phyloP scores from a whole-genome alignment of 306 rosid genomes.

The Calophaca sinica region DNA sequence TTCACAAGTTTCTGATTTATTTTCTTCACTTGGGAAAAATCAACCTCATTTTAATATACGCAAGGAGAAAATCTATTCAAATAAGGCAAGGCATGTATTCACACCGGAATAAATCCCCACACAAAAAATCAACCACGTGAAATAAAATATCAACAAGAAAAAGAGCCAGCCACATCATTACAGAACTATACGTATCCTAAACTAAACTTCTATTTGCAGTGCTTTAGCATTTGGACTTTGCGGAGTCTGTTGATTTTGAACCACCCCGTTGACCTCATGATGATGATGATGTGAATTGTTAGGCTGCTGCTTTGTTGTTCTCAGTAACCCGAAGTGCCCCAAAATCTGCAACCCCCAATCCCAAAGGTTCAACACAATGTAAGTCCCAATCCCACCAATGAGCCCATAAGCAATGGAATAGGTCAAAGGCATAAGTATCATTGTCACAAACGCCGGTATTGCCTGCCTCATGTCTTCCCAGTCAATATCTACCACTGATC shows the following conservation, averaged over 20 bases:
- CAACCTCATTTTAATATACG: neutral
- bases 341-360: conserved; percentile 66
- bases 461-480: conserved; percentile 97
- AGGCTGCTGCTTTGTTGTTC: neutral
- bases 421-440: conserved; percentile 85
- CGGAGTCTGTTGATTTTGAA: conserved; percentile 34
- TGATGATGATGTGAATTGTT: conserved; percentile 9
- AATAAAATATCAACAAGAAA: conserved; percentile 44
- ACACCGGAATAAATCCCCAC: conserved; percentile 6
- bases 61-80: neutral
- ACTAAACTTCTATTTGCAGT: conserved; percentile 45
- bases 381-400: conserved; percentile 93
- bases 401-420: conserved; percentile 90
- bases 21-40: neutral
- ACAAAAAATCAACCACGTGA: conserved; percentile 37
- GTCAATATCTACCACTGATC: conserved; percentile 83
- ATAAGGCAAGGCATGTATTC: conserved; percentile 3
- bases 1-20: conserved; percentile 20
- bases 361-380: conserved; percentile 67
- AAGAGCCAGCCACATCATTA: neutral
- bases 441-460: conserved; percentile 89
- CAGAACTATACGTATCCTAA: neutral
- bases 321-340: conserved; percentile 47
- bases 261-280: conserved; percentile 49
- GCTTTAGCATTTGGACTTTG: conserved; percentile 47